phyloP scores from a whole-genome alignment of 2,329 filamentous ascomycete genomes.

The Pestalotiopsis sp. region DNA sequence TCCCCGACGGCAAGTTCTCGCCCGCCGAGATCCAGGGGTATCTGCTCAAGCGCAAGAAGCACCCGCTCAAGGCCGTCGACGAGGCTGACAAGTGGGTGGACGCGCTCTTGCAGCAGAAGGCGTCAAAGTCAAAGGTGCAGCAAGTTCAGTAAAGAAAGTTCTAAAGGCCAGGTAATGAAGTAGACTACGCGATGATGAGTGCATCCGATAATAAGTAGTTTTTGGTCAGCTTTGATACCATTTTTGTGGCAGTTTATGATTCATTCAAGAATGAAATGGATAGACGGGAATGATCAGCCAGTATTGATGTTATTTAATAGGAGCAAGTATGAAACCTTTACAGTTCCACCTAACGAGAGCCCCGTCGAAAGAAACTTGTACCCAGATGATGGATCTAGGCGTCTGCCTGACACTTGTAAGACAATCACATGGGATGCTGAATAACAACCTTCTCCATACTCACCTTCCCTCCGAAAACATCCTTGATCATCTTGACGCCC shows the following conservation, averaged over 20 bases:
- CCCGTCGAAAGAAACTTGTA: no score
- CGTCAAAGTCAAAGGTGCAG: conserved; percentile 46
- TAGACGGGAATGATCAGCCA: no score
- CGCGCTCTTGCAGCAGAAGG: conserved; percentile 52
- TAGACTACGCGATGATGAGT: not conserved
- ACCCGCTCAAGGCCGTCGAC: conserved; percentile 54
- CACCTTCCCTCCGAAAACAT: conserved; percentile 15
- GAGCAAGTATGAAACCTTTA: no score
- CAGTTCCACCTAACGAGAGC: no score
- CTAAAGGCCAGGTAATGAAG: not conserved
- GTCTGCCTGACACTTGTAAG: not conserved
- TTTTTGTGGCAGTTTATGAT: no score
- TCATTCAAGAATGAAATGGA: no score
- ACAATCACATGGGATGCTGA: conserved; percentile 14
- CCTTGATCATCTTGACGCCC: conserved; percentile 14
- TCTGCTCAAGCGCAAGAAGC: conserved; percentile 62
- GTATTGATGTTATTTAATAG: no score
- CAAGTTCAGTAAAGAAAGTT: conserved; percentile 43
- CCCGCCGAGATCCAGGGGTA: conserved; percentile 69
- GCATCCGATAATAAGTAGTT: no score
- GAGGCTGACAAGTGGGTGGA: conserved; percentile 58
- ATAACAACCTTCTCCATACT: conserved; percentile 19
- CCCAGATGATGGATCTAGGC: no score
- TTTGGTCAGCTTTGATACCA: no score
- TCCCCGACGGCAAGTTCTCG: conserved; percentile 38